Evolutionary conservation across 768 basidiomycete species (phyloP).

Genomic region (Podaxis rugospora): DNA sequence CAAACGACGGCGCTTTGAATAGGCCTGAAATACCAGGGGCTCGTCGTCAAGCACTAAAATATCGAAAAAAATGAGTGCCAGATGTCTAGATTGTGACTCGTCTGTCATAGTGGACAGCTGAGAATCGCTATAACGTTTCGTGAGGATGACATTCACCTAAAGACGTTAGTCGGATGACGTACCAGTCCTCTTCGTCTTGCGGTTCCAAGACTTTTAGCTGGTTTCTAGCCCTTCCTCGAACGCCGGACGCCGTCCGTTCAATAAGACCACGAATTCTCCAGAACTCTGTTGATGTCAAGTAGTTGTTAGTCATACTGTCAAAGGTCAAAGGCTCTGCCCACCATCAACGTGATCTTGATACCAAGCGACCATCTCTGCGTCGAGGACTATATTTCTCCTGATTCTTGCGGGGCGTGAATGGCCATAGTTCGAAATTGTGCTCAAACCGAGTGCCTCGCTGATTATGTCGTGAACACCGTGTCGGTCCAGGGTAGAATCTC

Average conservation of each 20-base stretch:
- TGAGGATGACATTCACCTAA: not conserved
- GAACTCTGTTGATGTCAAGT: slow-evolving; percentile 46
- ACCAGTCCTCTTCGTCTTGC: slow-evolving; percentile 17
- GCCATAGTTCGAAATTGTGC: slow-evolving; percentile 1
- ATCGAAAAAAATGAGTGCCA: slow-evolving; percentile 88
- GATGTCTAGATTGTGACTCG: slow-evolving; percentile 41
- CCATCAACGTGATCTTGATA: slow-evolving; percentile 71
- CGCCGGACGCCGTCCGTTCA: slow-evolving; percentile 51
- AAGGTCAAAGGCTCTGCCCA: slow-evolving; percentile 24
- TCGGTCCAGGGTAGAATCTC: slow-evolving; percentile 80
- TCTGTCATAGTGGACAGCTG: slow-evolving; percentile 27
- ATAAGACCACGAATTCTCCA: slow-evolving; percentile 68
- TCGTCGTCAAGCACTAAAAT: slow-evolving; percentile 63
- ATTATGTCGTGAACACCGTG: slow-evolving; percentile 60
- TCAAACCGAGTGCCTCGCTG: slow-evolving; percentile 50
- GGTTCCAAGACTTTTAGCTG: slow-evolving; percentile 15
- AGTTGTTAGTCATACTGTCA: not conserved
- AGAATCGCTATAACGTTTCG: slow-evolving; percentile 17
- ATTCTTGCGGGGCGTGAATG: slow-evolving; percentile 15
- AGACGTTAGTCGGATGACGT: not conserved
- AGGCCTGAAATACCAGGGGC: slow-evolving; percentile 52
- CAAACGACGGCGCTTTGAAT: slow-evolving; percentile 51
- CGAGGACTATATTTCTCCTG: slow-evolving; percentile 46
- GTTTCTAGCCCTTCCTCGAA: slow-evolving; percentile 28
- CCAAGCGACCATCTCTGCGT: slow-evolving; percentile 91